These are phyloP conservation scores for Trichoderma sp. DNA, from an alignment of 2,329 filamentous ascomycete species.

Conservation along the genomic window DNA sequence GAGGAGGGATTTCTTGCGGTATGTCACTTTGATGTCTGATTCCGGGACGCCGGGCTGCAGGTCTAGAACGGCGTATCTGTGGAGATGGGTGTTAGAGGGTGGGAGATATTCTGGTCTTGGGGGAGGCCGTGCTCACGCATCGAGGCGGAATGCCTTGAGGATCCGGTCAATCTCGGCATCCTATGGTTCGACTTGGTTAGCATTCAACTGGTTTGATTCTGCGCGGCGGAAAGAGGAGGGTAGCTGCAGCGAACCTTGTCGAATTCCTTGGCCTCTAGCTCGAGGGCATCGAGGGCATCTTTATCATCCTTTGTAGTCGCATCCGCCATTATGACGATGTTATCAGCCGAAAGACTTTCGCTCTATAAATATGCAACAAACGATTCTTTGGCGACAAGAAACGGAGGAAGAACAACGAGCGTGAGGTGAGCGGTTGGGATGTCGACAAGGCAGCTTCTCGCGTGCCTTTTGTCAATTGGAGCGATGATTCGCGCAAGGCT, in stretches of 20 bases:
- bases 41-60: conserved; percentile 93
- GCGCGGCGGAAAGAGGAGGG: neutral
- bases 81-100: neutral
- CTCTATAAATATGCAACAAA: neutral
- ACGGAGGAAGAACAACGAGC: neutral
- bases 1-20: conserved; percentile 96
- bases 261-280: conserved; percentile 84
- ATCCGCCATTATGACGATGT: conserved; percentile 35
- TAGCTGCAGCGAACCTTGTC: conserved; percentile 61
- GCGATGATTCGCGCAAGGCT: conserved; percentile 9
- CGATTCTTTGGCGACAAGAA: neutral
- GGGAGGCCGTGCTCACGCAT: conserved; percentile 45
- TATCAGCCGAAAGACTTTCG: neutral
- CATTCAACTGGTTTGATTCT: neutral
- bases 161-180: conserved; percentile 97
- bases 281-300: conserved; percentile 76
- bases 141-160: conserved; percentile 77
- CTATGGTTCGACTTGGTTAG: conserved; percentile 42
- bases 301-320: conserved; percentile 54
- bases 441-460: conserved; percentile 6
- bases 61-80: conserved; percentile 86
- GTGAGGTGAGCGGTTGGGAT: neutral
- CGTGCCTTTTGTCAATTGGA: conserved; percentile 9
- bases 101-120: neutral
- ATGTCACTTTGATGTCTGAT: conserved; percentile 89